phyloP scores from a whole-genome alignment of 257 asterid species.

The Catharanthus roseus region DNA sequence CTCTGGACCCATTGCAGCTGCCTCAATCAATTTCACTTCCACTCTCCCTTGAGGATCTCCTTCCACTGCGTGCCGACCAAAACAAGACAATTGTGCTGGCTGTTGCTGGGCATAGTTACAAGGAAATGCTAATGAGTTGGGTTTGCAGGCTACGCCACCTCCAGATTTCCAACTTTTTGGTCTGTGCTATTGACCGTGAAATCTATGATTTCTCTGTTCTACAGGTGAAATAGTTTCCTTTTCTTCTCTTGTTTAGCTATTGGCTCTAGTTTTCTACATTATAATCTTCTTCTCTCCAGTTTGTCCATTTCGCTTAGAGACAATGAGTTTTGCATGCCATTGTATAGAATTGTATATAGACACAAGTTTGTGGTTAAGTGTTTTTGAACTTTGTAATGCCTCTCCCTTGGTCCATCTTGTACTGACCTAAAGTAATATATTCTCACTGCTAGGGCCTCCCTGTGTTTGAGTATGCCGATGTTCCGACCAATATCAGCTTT shows the following conservation, averaged over 20 bases:
- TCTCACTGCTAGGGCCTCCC: conserved; percentile 69
- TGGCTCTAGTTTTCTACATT: neutral
- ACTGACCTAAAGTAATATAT: neutral
- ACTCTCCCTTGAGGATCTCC: conserved; percentile 50
- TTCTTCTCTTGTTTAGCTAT: neutral
- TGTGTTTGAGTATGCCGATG: conserved; percentile 50
- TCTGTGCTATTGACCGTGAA: conserved; percentile 77
- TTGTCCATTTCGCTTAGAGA: neutral
- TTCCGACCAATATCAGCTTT: conserved; percentile 72
- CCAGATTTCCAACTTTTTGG: conserved; percentile 54
- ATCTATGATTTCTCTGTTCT: conserved; percentile 60
- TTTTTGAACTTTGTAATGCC: neutral
- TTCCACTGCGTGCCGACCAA: conserved; percentile 53
- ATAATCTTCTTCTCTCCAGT: neutral
- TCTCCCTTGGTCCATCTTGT: conserved; percentile 5
- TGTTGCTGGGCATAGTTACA: conserved; percentile 80
- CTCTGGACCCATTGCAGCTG: conserved; percentile 19
- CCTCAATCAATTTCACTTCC: conserved; percentile 39
- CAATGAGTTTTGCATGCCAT: neutral
- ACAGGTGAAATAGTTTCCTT: conserved; percentile 51
- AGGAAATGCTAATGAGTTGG: conserved; percentile 98
- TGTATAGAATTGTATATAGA: neutral
- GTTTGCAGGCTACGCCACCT: conserved; percentile 68
- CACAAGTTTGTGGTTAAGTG: neutral
- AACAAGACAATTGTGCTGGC: conserved; percentile 71